These are phyloP conservation scores for Jacaranda copaia DNA, from an alignment of 257 asterid genomes.

Conservation along the genomic window DNA sequence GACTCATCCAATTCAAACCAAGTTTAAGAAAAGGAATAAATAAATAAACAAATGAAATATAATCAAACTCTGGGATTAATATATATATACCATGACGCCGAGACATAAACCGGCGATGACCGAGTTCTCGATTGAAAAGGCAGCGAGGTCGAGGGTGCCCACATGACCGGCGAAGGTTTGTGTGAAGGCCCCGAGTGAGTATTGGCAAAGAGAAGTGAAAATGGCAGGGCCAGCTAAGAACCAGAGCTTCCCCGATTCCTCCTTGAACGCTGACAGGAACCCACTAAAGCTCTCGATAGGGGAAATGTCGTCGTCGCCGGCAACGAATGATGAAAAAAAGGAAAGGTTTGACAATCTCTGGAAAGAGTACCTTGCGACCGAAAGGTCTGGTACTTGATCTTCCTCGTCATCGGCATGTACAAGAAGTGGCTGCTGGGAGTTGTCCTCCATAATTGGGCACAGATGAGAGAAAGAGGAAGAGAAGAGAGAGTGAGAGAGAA, in stretches of 20 bases:
- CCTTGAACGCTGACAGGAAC: background rate
- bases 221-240: slow-evolving; percentile 42
- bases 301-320: slow-evolving; percentile 37
- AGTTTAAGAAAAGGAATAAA: background rate
- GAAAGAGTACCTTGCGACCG: slow-evolving; percentile 2
- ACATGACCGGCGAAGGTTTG: slow-evolving; percentile 43
- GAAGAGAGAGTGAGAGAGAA: no score
- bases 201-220: slow-evolving; percentile 32
- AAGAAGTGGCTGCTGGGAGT: no score
- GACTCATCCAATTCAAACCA: background rate
- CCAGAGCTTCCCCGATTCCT: slow-evolving; percentile 38
- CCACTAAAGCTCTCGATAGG: slow-evolving; percentile 12
- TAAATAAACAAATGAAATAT: background rate
- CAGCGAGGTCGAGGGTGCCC: slow-evolving; percentile 40
- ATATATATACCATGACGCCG: slow-evolving; percentile 45
- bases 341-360: slow-evolving; percentile 30
- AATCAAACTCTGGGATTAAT: no score
- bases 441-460: no score
- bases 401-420: no score
- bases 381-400: background rate
- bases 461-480: no score
- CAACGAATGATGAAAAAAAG: slow-evolving; percentile 36
- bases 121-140: slow-evolving; percentile 37
- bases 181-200: slow-evolving; percentile 39
- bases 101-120: slow-evolving; percentile 40